Percentiles rank a stretch among this genome's conserved stretches.
Conservation (phyloP, 148 eudicot genomes). For the Pharnaceum exiguum region DNA sequence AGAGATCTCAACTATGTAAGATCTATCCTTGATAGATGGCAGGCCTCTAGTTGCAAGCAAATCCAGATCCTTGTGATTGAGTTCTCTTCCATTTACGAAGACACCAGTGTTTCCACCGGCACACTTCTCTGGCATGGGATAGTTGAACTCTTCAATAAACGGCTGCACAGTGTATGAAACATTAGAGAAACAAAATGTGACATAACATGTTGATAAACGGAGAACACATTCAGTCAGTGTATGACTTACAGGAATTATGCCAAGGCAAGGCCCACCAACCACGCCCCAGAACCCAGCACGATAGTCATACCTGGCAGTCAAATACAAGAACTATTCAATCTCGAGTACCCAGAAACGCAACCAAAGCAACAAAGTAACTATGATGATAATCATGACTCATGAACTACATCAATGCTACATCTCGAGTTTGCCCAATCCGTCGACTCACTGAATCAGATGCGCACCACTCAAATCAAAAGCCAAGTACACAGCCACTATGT, state of each 20-base stretch:
- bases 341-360: background rate
- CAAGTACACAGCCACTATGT: background rate
- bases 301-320: constrained; percentile 68
- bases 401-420: no score
- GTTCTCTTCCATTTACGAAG: constrained; percentile 92
- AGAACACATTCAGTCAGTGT: background rate
- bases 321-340: constrained; percentile 1
- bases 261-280: constrained; percentile 94
- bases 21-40: constrained; percentile 51
- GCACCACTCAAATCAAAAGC: background rate
- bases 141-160: constrained; percentile 77
- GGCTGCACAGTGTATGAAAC: constrained; percentile 47
- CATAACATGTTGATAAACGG: background rate
- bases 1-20: constrained; percentile 72
- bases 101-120: constrained; percentile 72
- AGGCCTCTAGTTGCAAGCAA: constrained; percentile 79
- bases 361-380: background rate
- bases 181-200: background rate
- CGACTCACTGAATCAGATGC: background rate
- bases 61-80: constrained; percentile 69
- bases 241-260: constrained; percentile 86
- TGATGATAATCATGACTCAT: no score
- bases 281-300: constrained; percentile 99
- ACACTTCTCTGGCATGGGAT: constrained; percentile 77
- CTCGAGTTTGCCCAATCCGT: no score